Base-by-base conservation (phyloP, 441 rosid species). In the Manihot esculenta region DNA sequence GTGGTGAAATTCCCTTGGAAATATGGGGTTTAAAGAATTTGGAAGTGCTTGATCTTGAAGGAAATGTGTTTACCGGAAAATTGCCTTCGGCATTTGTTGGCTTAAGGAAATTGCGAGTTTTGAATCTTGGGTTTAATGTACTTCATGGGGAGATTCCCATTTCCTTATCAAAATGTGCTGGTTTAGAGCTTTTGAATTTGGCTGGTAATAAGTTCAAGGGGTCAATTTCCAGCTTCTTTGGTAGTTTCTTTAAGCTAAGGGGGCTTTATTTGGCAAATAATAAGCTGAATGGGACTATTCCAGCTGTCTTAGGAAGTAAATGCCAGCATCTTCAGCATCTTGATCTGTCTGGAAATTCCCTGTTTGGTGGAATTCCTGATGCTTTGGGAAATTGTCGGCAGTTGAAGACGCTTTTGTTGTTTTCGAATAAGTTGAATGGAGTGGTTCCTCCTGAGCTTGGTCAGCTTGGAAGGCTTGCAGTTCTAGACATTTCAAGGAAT, bases 31-130 rank as follows among this genome's bases (percentile, higher is more conserved):
- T 92, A 80, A 64, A 89, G 68, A 82, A 76, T 61, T 69, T 94
- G 68, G 86, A 87, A 70, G 80, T 88, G 15, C 87, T 94, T 68
- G 91, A 90, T 82, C 85, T 92, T 56, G 84, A 87, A 74, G 94
- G 94, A 0, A 88, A 87, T 74, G 55, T 57, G 60, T 79, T 92
- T 26, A 49, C 72, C 15, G 93, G 88, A 51, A 69, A 62, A 24
- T 76, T 84, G 74, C 89, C 90, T 10, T 59, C n/a, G 60, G 50
- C 38, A 18, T 69, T 83, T 76, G 38, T 54, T 9, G 88, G 87
- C 58, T 72, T 86, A 70, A 77, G 79, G 51, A 82, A 73, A 50
- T 64, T 86, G 76, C 63, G 84, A 75, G 85, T 86, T 76, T 83
- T 83, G 47, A 88, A 92, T 79, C 82, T 84, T 38, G 93, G 91